Evolutionary conservation across 2,329 filamentous ascomycete genomes (phyloP).

Genomic region (Rhexocercosporidium sp.): DNA sequence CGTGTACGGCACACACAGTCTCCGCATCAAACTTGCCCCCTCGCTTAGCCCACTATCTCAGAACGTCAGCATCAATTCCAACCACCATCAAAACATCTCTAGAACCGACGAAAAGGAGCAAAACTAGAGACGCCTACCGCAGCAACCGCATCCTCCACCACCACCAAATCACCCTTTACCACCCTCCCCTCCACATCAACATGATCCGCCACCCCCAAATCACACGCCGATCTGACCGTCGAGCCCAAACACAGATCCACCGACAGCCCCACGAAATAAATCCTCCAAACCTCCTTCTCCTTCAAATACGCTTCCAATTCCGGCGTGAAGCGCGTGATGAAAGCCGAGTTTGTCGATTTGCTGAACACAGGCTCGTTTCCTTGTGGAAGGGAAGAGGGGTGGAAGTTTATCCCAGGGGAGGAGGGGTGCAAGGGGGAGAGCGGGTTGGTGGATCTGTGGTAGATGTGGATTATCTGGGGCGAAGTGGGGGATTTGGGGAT

Average conservation of each 20-base stretch:
- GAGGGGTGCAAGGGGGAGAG: slow-evolving; percentile 1
- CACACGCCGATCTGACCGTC: slow-evolving; percentile 14
- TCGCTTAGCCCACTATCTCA: slow-evolving; percentile 10
- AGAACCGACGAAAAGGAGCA: no score
- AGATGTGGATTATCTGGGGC: slow-evolving; percentile 9
- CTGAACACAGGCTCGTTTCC: background rate
- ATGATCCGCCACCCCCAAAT: slow-evolving; percentile 12
- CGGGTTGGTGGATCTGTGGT: slow-evolving; percentile 11
- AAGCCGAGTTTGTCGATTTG: slow-evolving; percentile 16
- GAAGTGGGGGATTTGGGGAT: background rate
- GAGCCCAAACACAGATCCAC: slow-evolving; percentile 13
- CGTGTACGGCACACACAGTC: slow-evolving; percentile 11
- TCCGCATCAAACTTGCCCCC: slow-evolving; percentile 10
- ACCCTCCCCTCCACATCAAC: slow-evolving; percentile 42
- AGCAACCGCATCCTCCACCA: slow-evolving; percentile 13
- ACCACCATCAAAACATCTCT: no score
- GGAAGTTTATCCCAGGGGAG: background rate
- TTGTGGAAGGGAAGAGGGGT: background rate
- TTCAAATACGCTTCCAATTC: no score
- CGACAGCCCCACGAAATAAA: slow-evolving; percentile 15
- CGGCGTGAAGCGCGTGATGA: background rate
- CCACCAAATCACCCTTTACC: slow-evolving; percentile 12
- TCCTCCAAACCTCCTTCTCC: slow-evolving; percentile 11
- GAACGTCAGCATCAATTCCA: no score
- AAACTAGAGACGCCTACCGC: background rate